Evolutionary conservation across 768 basidiomycete species (phyloP).

Genomic region (Aureoboletus auriporus): DNA sequence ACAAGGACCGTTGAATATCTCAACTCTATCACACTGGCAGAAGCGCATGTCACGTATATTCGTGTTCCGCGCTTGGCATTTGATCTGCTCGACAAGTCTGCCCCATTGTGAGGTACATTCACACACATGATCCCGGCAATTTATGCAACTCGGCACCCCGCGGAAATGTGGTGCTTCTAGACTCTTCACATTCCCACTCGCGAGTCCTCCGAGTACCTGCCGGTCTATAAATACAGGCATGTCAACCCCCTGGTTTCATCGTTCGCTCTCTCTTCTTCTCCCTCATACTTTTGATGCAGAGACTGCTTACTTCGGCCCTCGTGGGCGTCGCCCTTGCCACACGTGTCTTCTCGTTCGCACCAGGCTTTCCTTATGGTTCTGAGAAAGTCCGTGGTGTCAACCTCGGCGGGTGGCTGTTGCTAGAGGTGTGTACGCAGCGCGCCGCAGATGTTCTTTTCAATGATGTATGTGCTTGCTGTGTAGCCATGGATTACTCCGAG

Average conservation of each 20-base stretch:
- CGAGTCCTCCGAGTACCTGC: neutral
- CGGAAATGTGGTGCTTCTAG: slow-evolving; percentile 8
- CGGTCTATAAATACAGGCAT: slow-evolving; percentile 16
- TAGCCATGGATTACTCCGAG: slow-evolving; percentile 81
- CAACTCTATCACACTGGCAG: neutral
- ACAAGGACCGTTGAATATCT: neutral
- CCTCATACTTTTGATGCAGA: slow-evolving; percentile 31
- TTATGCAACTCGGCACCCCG: neutral
- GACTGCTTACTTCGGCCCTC: slow-evolving; percentile 16
- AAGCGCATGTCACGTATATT: neutral
- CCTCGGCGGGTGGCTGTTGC: slow-evolving; percentile 64
- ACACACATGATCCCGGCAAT: slow-evolving; percentile 3
- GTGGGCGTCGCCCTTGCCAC: slow-evolving; percentile 26
- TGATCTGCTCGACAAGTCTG: neutral
- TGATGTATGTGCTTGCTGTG: slow-evolving; percentile 37
- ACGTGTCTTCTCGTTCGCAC: slow-evolving; percentile 34
- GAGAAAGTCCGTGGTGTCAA: slow-evolving; percentile 80
- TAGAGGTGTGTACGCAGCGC: slow-evolving; percentile 37
- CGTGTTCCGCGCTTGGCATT: neutral
- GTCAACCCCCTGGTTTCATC: neutral
- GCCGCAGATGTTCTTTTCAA: neutral
- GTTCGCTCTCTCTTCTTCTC: slow-evolving; percentile 48
- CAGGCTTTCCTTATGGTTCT: slow-evolving; percentile 69
- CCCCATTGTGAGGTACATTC: neutral
- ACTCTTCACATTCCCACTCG: slow-evolving; percentile 1